A percentile compares a stretch with the other conserved stretches of the same genome.
These are phyloP conservation scores for Calonectria pseudoreteaudii DNA, from an alignment of 2,329 filamentous ascomycete genomes.

Conservation along the genomic window DNA sequence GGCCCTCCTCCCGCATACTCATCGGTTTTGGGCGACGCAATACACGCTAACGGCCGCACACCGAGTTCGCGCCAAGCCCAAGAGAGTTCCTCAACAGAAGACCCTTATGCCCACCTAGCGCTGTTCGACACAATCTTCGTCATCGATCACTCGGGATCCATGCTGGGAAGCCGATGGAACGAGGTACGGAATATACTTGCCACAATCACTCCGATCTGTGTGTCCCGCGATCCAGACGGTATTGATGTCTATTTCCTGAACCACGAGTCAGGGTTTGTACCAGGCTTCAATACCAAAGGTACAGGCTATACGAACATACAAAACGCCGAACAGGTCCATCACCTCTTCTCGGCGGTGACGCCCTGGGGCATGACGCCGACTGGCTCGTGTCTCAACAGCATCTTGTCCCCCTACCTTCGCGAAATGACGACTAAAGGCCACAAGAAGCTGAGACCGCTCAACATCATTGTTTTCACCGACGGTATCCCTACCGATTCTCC, in stretches of 20 bases:
- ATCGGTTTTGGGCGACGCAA: neutral
- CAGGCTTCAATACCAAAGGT: constrained; percentile 51
- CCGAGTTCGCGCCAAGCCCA: neutral
- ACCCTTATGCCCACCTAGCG: constrained; percentile 79
- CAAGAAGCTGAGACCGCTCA: constrained; percentile 77
- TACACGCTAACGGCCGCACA: neutral
- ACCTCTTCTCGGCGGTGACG: constrained; percentile 76
- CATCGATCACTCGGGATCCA: constrained; percentile 92
- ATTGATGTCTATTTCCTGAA: constrained; percentile 96
- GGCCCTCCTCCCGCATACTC: neutral
- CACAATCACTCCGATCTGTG: constrained; percentile 85
- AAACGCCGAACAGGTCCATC: constrained; percentile 66
- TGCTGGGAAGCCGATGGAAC: constrained; percentile 81
- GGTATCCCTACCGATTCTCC: constrained; percentile 85
- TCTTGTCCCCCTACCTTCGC: constrained; percentile 78
- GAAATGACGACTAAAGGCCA: constrained; percentile 50
- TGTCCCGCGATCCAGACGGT: constrained; percentile 81
- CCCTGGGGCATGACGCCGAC: constrained; percentile 80
- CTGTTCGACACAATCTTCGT: constrained; percentile 90
- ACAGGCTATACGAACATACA: constrained; percentile 73
- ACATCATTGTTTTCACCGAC: constrained; percentile 94
- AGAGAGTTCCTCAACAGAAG: constrained; percentile 59
- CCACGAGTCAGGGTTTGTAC: constrained; percentile 57
- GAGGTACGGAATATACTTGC: constrained; percentile 78
- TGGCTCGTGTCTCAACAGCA: constrained; percentile 75